A percentile compares a stretch with the other conserved stretches of the same genome.
Evolutionary conservation across 768 basidiomycete genomes (phyloP).

Genomic region (Omphalotus guepiniiformis): DNA sequence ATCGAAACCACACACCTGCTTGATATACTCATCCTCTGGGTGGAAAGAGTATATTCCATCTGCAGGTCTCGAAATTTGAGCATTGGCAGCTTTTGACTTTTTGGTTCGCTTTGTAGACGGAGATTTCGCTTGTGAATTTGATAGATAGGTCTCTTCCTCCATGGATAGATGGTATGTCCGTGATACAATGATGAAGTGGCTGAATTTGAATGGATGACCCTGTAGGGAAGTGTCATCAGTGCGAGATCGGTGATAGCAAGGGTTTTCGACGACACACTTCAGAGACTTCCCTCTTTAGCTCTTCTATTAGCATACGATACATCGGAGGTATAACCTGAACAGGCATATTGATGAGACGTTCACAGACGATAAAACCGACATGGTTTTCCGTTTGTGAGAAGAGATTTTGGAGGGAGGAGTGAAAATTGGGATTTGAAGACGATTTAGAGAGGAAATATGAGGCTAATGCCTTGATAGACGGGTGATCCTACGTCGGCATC

Average conservation of each 20-base stretch:
- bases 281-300: conserved; percentile 68
- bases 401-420: conserved; percentile 48
- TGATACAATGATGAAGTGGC: conserved; percentile 72
- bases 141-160: conserved; percentile 57
- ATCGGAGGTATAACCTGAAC: conserved; percentile 89
- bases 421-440: conserved; percentile 42
- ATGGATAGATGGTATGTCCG: conserved; percentile 72
- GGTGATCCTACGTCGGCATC: conserved; percentile 49
- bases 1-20: conserved; percentile 42
- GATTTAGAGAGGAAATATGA: conserved; percentile 68
- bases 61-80: conserved; percentile 21
- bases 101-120: conserved; percentile 34
- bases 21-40: conserved; percentile 77
- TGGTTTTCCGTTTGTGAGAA: conserved; percentile 49
- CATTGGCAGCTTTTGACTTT: conserved; percentile 17
- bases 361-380: conserved; percentile 82
- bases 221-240: conserved; percentile 12
- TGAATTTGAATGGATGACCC: conserved; percentile 66
- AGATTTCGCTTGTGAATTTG: conserved; percentile 35
- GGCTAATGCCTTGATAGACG: conserved; percentile 64
- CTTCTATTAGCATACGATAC: conserved; percentile 84
- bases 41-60: conserved; percentile 75
- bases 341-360: conserved; percentile 93
- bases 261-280: conserved; percentile 44
- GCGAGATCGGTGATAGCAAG: background rate